Evolutionary conservation across 306 rosid species (phyloP), one percentile per base, ranked within the genome.

Genomic region (Sicyos baderoa): DNA sequence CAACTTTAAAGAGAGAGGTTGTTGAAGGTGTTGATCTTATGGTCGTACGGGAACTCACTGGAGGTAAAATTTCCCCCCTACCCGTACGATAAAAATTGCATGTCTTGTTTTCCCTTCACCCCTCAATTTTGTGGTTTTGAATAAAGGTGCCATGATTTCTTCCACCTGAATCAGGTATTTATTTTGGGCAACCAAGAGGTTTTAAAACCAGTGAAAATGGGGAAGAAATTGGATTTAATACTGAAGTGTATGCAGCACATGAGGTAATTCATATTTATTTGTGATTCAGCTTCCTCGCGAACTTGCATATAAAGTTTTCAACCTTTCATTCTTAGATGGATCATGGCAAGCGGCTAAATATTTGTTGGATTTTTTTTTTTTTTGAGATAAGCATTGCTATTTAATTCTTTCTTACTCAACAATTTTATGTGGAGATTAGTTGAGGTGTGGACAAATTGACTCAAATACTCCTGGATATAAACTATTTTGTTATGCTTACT

Each of bases 41-140:
- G 94, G 93, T 93, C 82, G 83, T 93, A 73, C 85, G 96, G 79
- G 98, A 93, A 74, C 91, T 93, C 63, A 93, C 94, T 18, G 97
- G 97, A 82, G 98, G 98, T 93, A 76, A 71, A 84, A 68, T n/a
- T 13, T 9, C 17, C 3, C 60, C 9, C 48, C 13, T 51, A 7
- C 25, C 17, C 49, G 27, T 22, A 55, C 44, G 9, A 56, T 21
- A 42, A 18, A 1, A 23, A 48, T 5, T 59, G 59, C 15, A 15
- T 55, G 37, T 18, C 51, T 55, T 56, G 25, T 37, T 71, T 9
- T 16, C 21, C 29, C 17, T 21, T 27, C 54, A 42, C 21, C 23
- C 59, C 58, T 50, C 25, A 9, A 49, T 55, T 17, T 37, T 58
- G 17, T 44, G 48, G 6, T 49, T 70, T 49, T 18, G 67, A 40